Evolutionary conservation across 192 early-diverging fungal species (phyloP), one percentile per base, ranked within the genome.

Genomic region (Rhizophlyctis rosea): DNA sequence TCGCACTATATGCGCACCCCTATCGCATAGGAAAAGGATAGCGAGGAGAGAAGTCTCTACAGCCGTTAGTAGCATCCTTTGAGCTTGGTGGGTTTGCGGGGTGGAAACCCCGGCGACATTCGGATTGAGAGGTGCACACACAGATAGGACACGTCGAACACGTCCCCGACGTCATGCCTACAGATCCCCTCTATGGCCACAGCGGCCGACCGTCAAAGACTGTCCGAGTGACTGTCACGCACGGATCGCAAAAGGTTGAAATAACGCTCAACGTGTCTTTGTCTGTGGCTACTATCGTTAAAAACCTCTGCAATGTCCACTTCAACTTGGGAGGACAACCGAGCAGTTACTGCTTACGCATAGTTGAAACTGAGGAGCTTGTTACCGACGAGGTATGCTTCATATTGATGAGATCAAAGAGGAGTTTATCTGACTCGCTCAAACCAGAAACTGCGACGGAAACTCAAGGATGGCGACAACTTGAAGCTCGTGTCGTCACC

Each of bases 281-380:
- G 23, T 52, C 47, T 3, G 29, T 67, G 18, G 30, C 47, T 0
- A 44, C 24, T 33, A 60, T 67, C n/a, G 36, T 67, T n/a, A 58
- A 53, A 28, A 49, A 34, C 4, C 29, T 67, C 32, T 67, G 65
- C 47, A 25, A 60, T 9, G 50, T 49, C 13, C 57, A 67, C 32
- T 67, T 67, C 30, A 44, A 47, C 5, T 35, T 58, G 7, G 16
- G 36, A 29, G 56, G 56, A 11, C 49, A 53, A 3, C 57, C 56
- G 29, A 21, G 48, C 3, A 50, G 59, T 0, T 70, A 64, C 33
- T 65, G 64, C 44, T 25, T 72, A 34, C 29, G 70, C 35, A 24
- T 72, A 7, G 18, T 62, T 3, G 70, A 72, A 28, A 72, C 63
- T 14, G 72, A 74, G 27, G 68, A 74, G 30, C 62, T 74, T 4